Evolutionary conservation across 495 filamentous ascomycete genomes (phyloP), one percentile per base, ranked within the genome.

Genomic region (Trichoderma parareesei): DNA sequence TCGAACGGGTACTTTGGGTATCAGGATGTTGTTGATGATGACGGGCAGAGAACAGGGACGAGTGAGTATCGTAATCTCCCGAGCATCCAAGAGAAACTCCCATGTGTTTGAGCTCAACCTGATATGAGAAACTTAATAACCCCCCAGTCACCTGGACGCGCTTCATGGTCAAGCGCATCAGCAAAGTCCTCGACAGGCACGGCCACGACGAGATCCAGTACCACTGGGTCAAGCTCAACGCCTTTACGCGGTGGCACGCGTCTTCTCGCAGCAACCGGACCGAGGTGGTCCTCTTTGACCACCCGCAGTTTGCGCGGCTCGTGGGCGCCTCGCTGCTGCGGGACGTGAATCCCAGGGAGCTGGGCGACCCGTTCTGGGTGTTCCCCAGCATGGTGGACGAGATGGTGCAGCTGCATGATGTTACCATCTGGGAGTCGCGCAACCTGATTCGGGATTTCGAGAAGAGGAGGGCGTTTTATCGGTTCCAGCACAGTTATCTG

Each of bases 201-300:
- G 18, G 37, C 8, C 11, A 57, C 5, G 40, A 37, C 8, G 20
- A 37, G 8, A 63, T 46, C 27, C n/a, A 37, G 16, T 77, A 77
- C 61, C 1, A 61, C 4, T 77, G 75, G 75, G 66, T 69, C 43
- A 75, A 74, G 62, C 55, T 75, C 20, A 78, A 76, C 48, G 46
- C 73, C 33, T 77, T 73, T 41, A 69, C 71, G 18, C 61, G 70
- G 41, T 78, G 74, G 76, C 9, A 67, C 13, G 42, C 33, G 27
- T 27, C 27, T 27, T 27, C 27, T 27, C 3, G 18, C 62, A 5
- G 67, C 5, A 66, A 68, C 5, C 72, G 72, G 46, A 78, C 74
- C 0, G 66, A 69, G 1, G 55, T 79, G 11, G 57, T 80, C 4
- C 37, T 74, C 20, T 77, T 79, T 60, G 76, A 78, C 62, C 71